Percentiles rank a stretch among this genome's conserved stretches.
Conservation (phyloP, 345 rosid species). For the Populus simonii region DNA sequence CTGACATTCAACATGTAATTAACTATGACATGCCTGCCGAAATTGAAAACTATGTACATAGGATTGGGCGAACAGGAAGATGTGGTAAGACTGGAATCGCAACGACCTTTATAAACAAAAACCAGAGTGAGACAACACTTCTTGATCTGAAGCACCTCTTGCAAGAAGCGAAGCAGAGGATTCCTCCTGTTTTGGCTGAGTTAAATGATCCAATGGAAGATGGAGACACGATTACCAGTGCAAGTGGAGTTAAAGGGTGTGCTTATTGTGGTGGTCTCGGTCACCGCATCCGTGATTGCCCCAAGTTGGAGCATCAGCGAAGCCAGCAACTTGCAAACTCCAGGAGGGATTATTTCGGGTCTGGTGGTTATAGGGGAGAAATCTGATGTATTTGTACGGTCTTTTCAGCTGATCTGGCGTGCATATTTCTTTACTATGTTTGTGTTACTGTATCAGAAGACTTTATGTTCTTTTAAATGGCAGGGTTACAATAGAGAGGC, state of each 20-base stretch:
- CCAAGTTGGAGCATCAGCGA: conserved; percentile 86
- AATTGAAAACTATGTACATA: conserved; percentile 88
- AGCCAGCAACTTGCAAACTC: conserved; percentile 76
- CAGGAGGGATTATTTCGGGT: conserved; percentile 81
- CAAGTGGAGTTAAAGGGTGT: conserved; percentile 89
- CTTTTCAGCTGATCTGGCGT: background rate
- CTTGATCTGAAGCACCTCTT: conserved; percentile 86
- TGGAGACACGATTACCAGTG: conserved; percentile 60
- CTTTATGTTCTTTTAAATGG: background rate
- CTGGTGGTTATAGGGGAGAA: conserved; percentile 92
- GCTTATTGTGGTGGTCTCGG: conserved; percentile 95
- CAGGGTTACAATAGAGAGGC: background rate
- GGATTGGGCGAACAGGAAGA: conserved; percentile 91
- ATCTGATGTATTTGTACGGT: conserved; percentile 29
- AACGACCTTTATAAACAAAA: conserved; percentile 91
- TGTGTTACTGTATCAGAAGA: background rate
- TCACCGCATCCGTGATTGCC: conserved; percentile 82
- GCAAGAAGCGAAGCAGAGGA: conserved; percentile 91
- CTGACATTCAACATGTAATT: conserved; percentile 85
- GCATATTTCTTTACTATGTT: background rate
- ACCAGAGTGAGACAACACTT: conserved; percentile 85
- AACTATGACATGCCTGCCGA: conserved; percentile 97
- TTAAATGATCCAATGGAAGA: conserved; percentile 84
- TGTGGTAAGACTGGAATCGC: conserved; percentile 95
- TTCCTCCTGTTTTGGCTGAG: conserved; percentile 91